These are phyloP conservation scores for Lepiota brunneoincarnata DNA, from an alignment of 768 basidiomycete species.

Conservation along the genomic window DNA sequence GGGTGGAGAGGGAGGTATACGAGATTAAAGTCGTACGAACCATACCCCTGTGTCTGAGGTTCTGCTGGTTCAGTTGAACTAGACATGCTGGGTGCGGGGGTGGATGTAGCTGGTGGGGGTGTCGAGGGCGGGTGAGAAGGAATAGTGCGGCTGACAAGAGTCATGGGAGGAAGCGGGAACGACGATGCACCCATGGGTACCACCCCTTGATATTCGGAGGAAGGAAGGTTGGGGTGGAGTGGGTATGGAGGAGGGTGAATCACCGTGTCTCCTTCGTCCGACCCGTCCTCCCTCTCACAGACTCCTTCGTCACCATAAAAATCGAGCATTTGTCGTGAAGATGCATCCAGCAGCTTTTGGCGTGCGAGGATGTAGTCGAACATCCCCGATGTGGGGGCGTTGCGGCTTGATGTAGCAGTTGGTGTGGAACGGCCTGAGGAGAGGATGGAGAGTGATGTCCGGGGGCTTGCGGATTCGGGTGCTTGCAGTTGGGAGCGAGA, in stretches of 20 bases:
- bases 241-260: constrained; percentile 9
- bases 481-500: constrained; percentile 13
- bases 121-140: constrained; percentile 5
- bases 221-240: constrained; percentile 17
- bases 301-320: background rate
- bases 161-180: background rate
- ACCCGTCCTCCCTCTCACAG: constrained; percentile 14
- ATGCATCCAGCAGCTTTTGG: constrained; percentile 45
- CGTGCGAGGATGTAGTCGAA: constrained; percentile 53
- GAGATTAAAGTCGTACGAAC: constrained; percentile 59
- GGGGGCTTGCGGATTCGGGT: constrained; percentile 30
- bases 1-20: constrained; percentile 54
- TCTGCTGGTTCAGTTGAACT: constrained; percentile 15
- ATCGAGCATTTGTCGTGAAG: constrained; percentile 30
- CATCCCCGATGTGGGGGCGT: constrained; percentile 20
- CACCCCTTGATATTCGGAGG: constrained; percentile 45
- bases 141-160: background rate
- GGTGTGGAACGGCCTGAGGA: constrained; percentile 58
- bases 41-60: constrained; percentile 28
- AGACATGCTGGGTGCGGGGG: constrained; percentile 10
- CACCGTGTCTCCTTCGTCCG: constrained; percentile 1
- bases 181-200: constrained; percentile 9
- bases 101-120: background rate
- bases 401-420: constrained; percentile 30
- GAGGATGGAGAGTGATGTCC: constrained; percentile 16